Evolutionary conservation across 2,329 filamentous ascomycete species (phyloP), one percentile per base, ranked within the genome.

Genomic region (Ophiostoma tasmaniense): DNA sequence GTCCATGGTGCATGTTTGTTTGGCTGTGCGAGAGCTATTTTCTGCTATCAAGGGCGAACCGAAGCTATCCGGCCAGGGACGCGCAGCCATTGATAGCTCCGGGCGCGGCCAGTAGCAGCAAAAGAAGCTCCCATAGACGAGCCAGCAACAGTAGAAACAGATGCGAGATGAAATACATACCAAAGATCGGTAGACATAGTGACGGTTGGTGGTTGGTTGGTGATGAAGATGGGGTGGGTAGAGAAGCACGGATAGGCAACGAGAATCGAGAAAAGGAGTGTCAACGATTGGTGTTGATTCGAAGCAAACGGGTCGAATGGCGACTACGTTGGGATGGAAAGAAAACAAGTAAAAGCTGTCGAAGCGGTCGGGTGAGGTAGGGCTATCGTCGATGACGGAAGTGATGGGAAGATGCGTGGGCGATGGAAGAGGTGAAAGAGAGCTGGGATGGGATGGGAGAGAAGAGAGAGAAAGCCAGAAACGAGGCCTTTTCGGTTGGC

Each of bases 401-500:
- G 66, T 37, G 71, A 70, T 70, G 66, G 61, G 66, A 35, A 35
- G 45, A 68, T 59, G 67, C 55, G 42, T 64, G 52, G 68, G 50
- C 62, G 71, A 72, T 71, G 69, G 67, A 67, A 67, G 50, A n/a
- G 45, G 37, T 70, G 35, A 33, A 25, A 65, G 14, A 45, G 64
- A 65, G 64, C 62, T 33, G 42, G 35, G 50, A 20, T 61, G 37
- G 45, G 66, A 71, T 67, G 66, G 68, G 25, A 25, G 50, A 55
- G 50, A 61, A 55, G 50, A 69, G 52, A 59, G 66, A 64, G 66
- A 61, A 67, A 67, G 69, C 62, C 30, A 69, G 65, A 71, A 70
- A 72, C 72, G 72, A 73, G 72, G 72, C 71, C 71, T 73, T 73
- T 73, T 72, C 64, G 66, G 71, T 72, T 71, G 73, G 72, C 72